Evolutionary conservation across 352 stramenopile species (phyloP), one percentile per base, ranked within the genome.

Genomic region (Pythium sp.): DNA sequence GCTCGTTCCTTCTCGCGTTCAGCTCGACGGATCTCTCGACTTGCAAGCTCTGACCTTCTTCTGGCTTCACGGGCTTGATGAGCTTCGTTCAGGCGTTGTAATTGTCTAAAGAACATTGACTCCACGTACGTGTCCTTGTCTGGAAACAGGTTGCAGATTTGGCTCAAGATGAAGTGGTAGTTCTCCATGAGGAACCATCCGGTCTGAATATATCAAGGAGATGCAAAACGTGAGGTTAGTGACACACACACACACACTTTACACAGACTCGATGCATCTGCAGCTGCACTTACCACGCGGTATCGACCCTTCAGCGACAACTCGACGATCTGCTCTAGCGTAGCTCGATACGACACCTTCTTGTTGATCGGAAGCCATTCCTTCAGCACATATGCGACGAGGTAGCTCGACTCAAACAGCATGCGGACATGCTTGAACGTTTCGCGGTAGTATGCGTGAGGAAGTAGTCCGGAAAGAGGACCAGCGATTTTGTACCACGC

Each of bases 401-500:
- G 79, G 62, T 93, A 93, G 63, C 87, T 92, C 14, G 87, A 81
- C 67, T 95, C 87, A 72, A 95, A 95, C 18, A 93, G 61, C 72
- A 89, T 78, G 26, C 85, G 75, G 0, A 92, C 81, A 56, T 93
- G 84, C 62, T 88, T 80, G 58, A 95, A 95, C 54, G 77, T 87
- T 5, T 84, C 65, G 34, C 85, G 81, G 69, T 95, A 95, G 34
- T 81, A 86, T 5, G 72, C 49, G 38, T 95, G 87, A 20, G 87
- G 85, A 24, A 93, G 65, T 67, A 95, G 68, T 7, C 87, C 87
- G 0, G 87, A 92, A 32, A 95, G 68, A 7, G 87, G 85, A 3
- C 87, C 87, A 32, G 84, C 87, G 58, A 95, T 90, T 64, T 95
- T 95, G 73, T 95, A 95, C 87, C 87, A 95, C 1, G 87, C 81